Base-by-base conservation (phyloP, 257 asterid genomes). In the Solanum medicagineum region DNA sequence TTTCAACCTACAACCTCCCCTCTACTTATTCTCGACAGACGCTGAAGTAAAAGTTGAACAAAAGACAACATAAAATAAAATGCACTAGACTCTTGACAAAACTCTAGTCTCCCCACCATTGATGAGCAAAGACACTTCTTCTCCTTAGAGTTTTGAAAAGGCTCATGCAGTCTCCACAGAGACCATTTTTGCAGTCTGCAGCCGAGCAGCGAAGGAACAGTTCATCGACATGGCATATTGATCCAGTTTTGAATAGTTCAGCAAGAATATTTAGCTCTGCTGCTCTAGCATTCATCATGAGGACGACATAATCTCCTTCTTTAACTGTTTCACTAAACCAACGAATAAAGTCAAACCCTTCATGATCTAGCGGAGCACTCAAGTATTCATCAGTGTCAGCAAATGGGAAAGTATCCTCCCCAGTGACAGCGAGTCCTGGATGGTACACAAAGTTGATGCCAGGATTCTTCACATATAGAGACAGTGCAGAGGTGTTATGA, bases 41-140 rank as follows among this genome's bases (percentile, higher is more conserved):
- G 79, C 54, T 14, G 40, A 83, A 84, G 77, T 19, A 40, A 51
- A 19, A 80, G 36, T 49, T 24, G 57, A 45, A 42, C 19, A 81
- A 83, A 88, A 7, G 13, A 74, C 9, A 55, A 47, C 53, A 24
- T 70, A n/a, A 49, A 63, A 24, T 70, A n/a, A 49, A 63, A 55
- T 24, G 22, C 83, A 79, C 42, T 40, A 49, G 16, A 84, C 49
- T 73, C 65, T n/a, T n/a, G 65, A 83, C 49, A 22, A 26, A 62
- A 44, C 71, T 87, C 91, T 91, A 90, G 65, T 90, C 91, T 13
- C 94, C 94, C 65, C 79, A 73, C 97, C 97, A 92, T 86, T 88
- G 91, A 82, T 96, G 99, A 70, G 82, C 99, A 88, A 94, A 95
- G 16, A 96, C 90, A 5, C 98, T 98, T 2, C 93, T 90, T 89